Evolutionary conservation across 768 basidiomycete genomes (phyloP), one percentile per base, ranked within the genome.

Genomic region (Lactifluus piperatus): DNA sequence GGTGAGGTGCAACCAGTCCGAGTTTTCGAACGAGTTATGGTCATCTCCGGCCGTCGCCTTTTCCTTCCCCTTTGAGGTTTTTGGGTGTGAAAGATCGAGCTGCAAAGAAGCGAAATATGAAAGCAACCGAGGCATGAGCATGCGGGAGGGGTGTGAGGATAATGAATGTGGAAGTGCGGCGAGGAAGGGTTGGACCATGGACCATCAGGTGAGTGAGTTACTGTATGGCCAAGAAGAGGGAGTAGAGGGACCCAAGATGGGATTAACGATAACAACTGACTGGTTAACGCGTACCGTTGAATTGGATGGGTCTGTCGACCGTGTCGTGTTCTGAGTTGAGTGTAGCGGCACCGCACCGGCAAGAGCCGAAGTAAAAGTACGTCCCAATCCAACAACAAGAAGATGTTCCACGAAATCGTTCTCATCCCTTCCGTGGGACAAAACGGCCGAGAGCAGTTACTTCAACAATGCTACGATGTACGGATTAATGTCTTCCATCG

Each of bases 391-490:
- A n/a, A n/a, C n/a, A n/a, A n/a, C n/a, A n/a, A n/a, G n/a, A n/a
- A n/a, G n/a, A 37, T 34, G 22, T 4, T 14, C 0, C 81, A 88
- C 66, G 85, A 89, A 68, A 80, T 88, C 57, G 64, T 87, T 62
- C 60, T 77, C 50, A 71, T 78, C 8, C 73, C 75, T 26, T 66
- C 69, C 29, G 64, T 65, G 13, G 77, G 73, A 46, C 70, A 75
- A 59, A 48, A 63, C 4, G 69, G 65, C 48, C 76, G 76, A 26
- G 72, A 75, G 53, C 69, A 70, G 59, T 79, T 88, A 57, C 73
- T 78, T 10, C 77, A 85, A 66, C 81, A 87, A 66, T 91, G 88
- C 72, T 79, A 80, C 71, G 73, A 79, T 65, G 75, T 91, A 53
- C 72, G 81, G 60, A 76, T 81, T 56, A 72, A 73, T 34, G 83